phyloP scores from a whole-genome alignment of 169 alveolate genomes.

The Plasmodium gaboni region DNA sequence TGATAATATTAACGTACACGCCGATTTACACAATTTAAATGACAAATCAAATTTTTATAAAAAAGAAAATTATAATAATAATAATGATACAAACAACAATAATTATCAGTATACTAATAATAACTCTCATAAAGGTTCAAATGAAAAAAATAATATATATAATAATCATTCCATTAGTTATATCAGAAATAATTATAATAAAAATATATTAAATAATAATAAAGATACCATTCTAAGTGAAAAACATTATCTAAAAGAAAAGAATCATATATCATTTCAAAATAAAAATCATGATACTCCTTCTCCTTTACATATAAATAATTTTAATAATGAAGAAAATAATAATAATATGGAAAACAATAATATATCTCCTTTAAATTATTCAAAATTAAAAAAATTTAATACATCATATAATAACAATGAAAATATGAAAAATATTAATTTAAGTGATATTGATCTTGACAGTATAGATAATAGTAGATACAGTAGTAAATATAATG shows the following conservation, averaged over 20 bases:
- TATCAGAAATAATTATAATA: conserved; percentile 20
- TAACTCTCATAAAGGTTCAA: neutral
- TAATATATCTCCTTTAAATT: conserved; percentile 3
- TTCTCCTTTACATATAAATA: neutral
- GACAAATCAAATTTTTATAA: neutral
- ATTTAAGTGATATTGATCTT: conserved; percentile 31
- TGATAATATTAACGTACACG: neutral
- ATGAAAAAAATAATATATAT: neutral
- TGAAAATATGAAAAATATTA: conserved; percentile 20
- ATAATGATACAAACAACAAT: neutral
- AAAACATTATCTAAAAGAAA: neutral
- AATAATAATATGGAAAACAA: conserved; percentile 11
- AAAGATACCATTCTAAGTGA: neutral
- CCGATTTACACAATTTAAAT: conserved; percentile 2
- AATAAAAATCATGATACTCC: conserved; percentile 18
- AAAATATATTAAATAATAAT: neutral
- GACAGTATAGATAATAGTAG: conserved; percentile 16
- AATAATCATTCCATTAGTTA: conserved; percentile 2
- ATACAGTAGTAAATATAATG: conserved; percentile 25
- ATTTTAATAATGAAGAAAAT: neutral
- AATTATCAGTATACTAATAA: conserved; percentile 2
- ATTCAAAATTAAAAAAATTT: conserved; percentile 36
- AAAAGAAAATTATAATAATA: conserved; percentile 1
- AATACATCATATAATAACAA: conserved; percentile 9
- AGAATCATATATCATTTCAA: conserved; percentile 6